Conservation (phyloP, 1,139 yeast species). For the Kodamaea ohmeri region DNA sequence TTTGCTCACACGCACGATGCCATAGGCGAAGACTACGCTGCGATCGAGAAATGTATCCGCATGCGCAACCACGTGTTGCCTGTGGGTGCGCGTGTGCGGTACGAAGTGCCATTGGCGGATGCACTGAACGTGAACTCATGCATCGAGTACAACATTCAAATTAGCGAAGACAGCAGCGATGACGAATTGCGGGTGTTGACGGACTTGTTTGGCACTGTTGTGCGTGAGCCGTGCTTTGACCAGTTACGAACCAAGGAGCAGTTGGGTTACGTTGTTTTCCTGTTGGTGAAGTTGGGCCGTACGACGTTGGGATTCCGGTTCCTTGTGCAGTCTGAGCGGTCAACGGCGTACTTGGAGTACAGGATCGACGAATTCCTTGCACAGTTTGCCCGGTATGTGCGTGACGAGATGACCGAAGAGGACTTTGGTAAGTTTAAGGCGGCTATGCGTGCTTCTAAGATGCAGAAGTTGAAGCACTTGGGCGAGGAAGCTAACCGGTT, state of each 20-base stretch:
- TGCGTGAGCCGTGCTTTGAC: slow-evolving; percentile 85
- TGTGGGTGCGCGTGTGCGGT: slow-evolving; percentile 42
- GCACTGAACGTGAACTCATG: slow-evolving; percentile 78
- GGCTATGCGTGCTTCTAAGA: slow-evolving; percentile 63
- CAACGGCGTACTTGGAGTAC: slow-evolving; percentile 69
- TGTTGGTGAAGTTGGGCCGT: slow-evolving; percentile 66
- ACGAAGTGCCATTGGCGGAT: slow-evolving; percentile 57
- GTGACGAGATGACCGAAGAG: slow-evolving; percentile 46
- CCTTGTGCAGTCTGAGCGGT: slow-evolving; percentile 82
- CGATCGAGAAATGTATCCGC: slow-evolving; percentile 23
- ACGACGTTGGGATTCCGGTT: slow-evolving; percentile 76
- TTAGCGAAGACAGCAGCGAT: slow-evolving; percentile 44
- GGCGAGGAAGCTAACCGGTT: slow-evolving; percentile 69
- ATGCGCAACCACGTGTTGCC: slow-evolving; percentile 42
- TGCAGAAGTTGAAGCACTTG: slow-evolving; percentile 73
- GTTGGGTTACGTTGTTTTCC: slow-evolving; percentile 84
- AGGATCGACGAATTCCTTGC: slow-evolving; percentile 69
- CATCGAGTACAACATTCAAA: slow-evolving; percentile 72
- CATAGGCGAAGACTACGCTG: slow-evolving; percentile 41
- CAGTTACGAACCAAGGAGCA: slow-evolving; percentile 92
- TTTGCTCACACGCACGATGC: slow-evolving; percentile 25
- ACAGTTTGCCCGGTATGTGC: slow-evolving; percentile 36
- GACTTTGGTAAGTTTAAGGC: slow-evolving; percentile 68
- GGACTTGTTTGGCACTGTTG: slow-evolving; percentile 67
- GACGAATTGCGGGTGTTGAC: slow-evolving; percentile 43